Base-by-base conservation (phyloP, 768 basidiomycete species). In the Kwoniella bestiolae region DNA sequence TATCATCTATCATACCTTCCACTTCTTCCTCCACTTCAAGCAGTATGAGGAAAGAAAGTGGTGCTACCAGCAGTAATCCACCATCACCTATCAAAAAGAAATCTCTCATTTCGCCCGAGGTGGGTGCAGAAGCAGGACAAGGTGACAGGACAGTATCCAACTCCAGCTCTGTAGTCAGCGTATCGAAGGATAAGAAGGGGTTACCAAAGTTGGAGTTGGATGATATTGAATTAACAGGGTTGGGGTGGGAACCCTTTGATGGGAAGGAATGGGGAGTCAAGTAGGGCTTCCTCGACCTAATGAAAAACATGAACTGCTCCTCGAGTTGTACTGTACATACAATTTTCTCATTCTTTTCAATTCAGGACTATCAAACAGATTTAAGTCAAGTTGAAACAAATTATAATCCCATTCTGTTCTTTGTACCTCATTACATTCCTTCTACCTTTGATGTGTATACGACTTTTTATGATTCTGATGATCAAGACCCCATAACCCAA, bases 181-280 rank as follows among this genome's bases (percentile, higher is more conserved):
- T 41, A 21, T 55, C 52, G 23, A 55, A 35, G 18, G 44, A 49
- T n/a, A 35, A 49, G 8, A 32, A 25, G 14, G 60, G 50, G 7
- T 31, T 53, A 31, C 60, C 60, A n/a, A 51, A 26, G 18, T 51
- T 62, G 21, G 32, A 52, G 21, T 38, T 62, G 12, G 46, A 34
- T 28, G 32, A 55, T n/a, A 55, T 55, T 16, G 34, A 62, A 14
- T 26, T 62, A 21, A 35, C 21, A 7, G 51, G 51, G 3, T 14
- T 62, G 23, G 60, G 44, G 21, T 62, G 60, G 60, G 60, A 62
- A 32, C 52, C 52, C 34, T 62, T 62, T 28, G 28, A 44, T 29
- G 50, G 60, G n/a, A 38, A 51, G 38, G 51, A 46, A 35, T 62
- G 51, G 60, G 50, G 60, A 47, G 51, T 62, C 7, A 41, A 53